Percentiles rank a stretch among this genome's conserved stretches.
phyloP scores from a whole-genome alignment of 305 asterid species.

The Fraxinus nigra region DNA sequence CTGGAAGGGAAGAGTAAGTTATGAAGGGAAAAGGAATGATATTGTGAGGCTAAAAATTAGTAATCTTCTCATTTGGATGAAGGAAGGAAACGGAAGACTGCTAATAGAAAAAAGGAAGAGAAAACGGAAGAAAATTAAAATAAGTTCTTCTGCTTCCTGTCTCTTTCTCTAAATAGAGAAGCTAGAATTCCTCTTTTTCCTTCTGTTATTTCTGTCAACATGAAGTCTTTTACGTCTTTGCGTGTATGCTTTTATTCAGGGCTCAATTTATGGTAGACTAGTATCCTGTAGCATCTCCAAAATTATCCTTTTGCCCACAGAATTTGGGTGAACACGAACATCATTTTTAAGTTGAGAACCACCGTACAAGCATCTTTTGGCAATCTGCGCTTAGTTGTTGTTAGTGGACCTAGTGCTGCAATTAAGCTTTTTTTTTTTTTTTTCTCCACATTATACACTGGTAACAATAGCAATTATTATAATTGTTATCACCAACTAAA shows the following conservation, averaged over 20 bases:
- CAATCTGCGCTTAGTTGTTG: neutral
- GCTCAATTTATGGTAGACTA: slow-evolving; percentile 1
- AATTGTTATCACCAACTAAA: slow-evolving; percentile 1
- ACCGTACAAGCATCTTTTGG: neutral
- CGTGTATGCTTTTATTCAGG: slow-evolving; percentile 7
- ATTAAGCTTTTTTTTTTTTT: neutral
- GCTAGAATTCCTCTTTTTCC: neutral
- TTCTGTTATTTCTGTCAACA: neutral
- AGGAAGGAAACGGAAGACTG: neutral
- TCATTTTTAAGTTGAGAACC: slow-evolving; percentile 9
- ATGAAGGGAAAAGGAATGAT: neutral
- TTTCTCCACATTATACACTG: neutral
- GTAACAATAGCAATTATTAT: slow-evolving; percentile 1
- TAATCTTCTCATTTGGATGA: neutral
- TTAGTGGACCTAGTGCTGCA: neutral
- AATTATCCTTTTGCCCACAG: neutral
- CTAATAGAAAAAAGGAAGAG: neutral
- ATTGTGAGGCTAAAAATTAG: neutral
- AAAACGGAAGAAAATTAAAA: neutral
- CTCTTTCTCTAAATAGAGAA: neutral
- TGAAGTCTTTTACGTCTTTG: slow-evolving; percentile 1
- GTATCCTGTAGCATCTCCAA: neutral
- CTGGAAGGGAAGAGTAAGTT: slow-evolving; percentile 9
- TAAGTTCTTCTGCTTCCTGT: neutral
- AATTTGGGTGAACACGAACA: neutral